Evolutionary conservation across 768 basidiomycete genomes (phyloP).

Genomic region (Heimioporus sp.): DNA sequence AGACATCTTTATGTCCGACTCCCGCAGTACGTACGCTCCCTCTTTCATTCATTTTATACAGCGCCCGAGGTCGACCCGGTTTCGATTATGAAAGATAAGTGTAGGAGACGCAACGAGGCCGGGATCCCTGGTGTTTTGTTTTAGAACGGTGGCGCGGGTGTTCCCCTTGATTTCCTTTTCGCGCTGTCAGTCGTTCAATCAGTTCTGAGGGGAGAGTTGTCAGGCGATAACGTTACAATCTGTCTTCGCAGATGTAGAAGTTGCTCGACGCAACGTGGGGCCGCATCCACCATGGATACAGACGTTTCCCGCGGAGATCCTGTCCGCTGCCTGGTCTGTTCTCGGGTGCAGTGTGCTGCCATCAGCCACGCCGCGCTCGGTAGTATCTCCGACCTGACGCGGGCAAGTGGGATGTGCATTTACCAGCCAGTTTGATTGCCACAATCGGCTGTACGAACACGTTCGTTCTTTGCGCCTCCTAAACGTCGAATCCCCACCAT

Average conservation of each 20-base stretch:
- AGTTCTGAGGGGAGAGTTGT: constrained; percentile 4
- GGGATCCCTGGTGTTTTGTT: no score
- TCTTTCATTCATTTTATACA: not conserved
- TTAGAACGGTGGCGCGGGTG: constrained; percentile 1
- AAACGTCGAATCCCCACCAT: constrained; percentile 17
- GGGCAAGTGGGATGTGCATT: constrained; percentile 3
- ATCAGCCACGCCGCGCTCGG: constrained; percentile 18
- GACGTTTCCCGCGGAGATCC: constrained; percentile 30
- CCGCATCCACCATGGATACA: constrained; percentile 26
- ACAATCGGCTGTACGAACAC: not conserved
- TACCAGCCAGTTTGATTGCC: constrained; percentile 1
- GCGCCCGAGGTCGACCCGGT: constrained; percentile 3
- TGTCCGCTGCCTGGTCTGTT: constrained; percentile 3
- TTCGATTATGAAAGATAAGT: constrained; percentile 7
- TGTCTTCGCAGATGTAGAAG: constrained; percentile 18
- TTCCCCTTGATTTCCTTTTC: constrained; percentile 11
- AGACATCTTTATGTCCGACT: constrained; percentile 1
- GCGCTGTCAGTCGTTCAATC: constrained; percentile 3
- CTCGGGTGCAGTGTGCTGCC: constrained; percentile 10
- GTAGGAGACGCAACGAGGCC: not conserved
- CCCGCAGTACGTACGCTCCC: constrained; percentile 6
- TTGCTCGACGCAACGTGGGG: constrained; percentile 23
- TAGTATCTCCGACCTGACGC: constrained; percentile 21
- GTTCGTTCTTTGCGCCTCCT: constrained; percentile 9
- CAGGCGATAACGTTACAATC: constrained; percentile 22